Evolutionary conservation across 2,329 filamentous ascomycete genomes (phyloP), one percentile per base, ranked within the genome.

Genomic region (Colletotrichum musae): DNA sequence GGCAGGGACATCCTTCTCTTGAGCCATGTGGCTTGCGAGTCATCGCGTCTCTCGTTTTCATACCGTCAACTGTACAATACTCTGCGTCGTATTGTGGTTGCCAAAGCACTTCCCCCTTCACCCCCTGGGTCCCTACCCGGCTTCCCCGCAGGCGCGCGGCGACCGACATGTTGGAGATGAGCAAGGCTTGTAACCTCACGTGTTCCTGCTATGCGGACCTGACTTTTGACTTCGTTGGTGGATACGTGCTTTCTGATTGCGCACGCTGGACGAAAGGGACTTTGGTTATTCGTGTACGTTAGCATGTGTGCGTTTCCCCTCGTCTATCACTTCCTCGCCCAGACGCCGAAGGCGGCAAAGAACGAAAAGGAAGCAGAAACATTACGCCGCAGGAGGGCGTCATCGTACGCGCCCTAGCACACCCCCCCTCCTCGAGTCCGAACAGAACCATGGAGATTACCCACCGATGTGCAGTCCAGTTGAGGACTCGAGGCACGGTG

Each of bases 1-100:
- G 47, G 48, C 52, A 62, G 68, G 63, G 63, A 36, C 6, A 62
- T 54, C 48, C 64, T 43, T 52, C 28, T 52, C 28, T 51, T 26
- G 13, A 18, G 58, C 68, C 68, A 70, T 70, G 64, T 70, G 68
- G 64, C 52, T 58, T 67, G 47, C 68, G 66, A 69, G 66, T 69
- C 66, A 65, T 69, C 54, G 32, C 32, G 32, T 7, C 32, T 36
- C 32, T 36, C 6, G 26, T 57, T 48, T 51, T 32, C 28, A 53
- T 36, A 18, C 7, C 9, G 36, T 32, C 15, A 41, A 45, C 21
- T 50, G 21, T 43, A 24, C 26, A 21, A 26, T 21, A 50, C n/a
- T 60, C 28, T 10, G 32, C 10, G 26, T 60, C 56, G 36, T 69
- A 65, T 59, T 39, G 10, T 16, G 61, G 21, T 10, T 10, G 32